Base-by-base conservation (phyloP, 257 asterid genomes). In the Scutellaria minor region DNA sequence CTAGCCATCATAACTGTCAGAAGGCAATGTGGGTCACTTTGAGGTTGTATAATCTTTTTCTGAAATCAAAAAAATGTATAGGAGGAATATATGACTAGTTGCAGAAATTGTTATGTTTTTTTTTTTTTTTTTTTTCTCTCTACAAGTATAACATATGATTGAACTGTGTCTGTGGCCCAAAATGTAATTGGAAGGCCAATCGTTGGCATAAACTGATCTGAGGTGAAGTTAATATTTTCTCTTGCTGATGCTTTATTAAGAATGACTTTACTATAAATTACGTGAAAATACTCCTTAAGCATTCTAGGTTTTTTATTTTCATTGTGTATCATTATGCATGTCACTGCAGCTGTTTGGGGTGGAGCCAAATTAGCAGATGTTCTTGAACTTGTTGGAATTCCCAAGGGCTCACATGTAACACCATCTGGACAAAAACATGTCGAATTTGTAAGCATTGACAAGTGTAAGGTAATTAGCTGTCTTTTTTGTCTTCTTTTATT, bases 361-460 rank as follows among this genome's bases (percentile, higher is more conserved):
- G 99, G 99, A 50, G 98, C 97, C 64, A 92, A 84, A 85, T 79
- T 95, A 83, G 87, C 95, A 11, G 99, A 95, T 82, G 98, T 92
- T 73, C 96, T 95, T 15, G 90, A 88, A 79, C 88, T 90, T 72
- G 77, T 84, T 69, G 97, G 98, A 72, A 85, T 94, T 75, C 91
- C 91, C 1, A 88, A 87, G 80, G 78, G 82, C 83, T 81, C 96
- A 3, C 79, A 66, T 67, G 69, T 53, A 54, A 87, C 96, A 13
- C 78, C 84, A 66, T 83, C 86, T 24, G 95, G 98, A 76, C 96
- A 92, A 74, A 91, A 84, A 59, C 98, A 95, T 78, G 93, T 90
- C 31, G 99, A 95, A 71, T 95, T 95, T 67, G 96, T 92, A 64
- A 95, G 99, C 96, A 81, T 95, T 70, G 98, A 95, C 78, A 90